A percentile compares a stretch with the other conserved stretches of the same genome.
Conservation (phyloP, 208 protist genomes). For the Naegleria gruberi region DNA sequence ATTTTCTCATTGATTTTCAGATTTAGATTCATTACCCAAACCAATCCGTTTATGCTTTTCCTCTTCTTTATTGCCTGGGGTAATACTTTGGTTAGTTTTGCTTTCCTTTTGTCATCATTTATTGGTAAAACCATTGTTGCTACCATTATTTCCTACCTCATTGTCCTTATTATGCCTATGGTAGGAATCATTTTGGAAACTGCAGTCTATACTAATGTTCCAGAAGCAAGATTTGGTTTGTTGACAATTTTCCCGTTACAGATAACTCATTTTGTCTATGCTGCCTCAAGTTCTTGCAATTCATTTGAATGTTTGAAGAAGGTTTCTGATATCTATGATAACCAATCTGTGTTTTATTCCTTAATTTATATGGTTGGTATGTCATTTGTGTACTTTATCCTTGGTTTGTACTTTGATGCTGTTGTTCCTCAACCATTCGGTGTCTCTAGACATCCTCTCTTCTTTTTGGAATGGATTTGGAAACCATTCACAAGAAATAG, state of each 20-base stretch:
- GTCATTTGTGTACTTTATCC: slow-evolving; percentile 49
- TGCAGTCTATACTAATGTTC: neutral
- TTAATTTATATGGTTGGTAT: neutral
- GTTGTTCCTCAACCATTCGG: slow-evolving; percentile 45
- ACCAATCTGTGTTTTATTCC: neutral
- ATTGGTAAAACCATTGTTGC: neutral
- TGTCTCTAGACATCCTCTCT: neutral
- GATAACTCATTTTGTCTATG: neutral
- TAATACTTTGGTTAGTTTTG: neutral
- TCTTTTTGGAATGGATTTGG: neutral
- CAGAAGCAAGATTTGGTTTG: neutral
- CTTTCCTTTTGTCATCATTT: neutral
- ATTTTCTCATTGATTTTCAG: neutral
- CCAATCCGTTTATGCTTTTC: neutral
- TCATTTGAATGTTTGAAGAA: neutral
- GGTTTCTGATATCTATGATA: neutral
- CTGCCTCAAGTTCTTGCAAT: neutral
- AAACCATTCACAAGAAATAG: neutral
- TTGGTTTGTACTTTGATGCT: slow-evolving; percentile 68
- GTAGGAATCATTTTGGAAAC: neutral
- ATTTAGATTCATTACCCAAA: slow-evolving; percentile 17
- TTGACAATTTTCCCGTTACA: neutral
- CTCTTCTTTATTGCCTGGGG: neutral
- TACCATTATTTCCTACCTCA: neutral
- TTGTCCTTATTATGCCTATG: neutral